Evolutionary conservation across 768 basidiomycete genomes (phyloP), one percentile per base, ranked within the genome.

Genomic region (Serendipita sp.): DNA sequence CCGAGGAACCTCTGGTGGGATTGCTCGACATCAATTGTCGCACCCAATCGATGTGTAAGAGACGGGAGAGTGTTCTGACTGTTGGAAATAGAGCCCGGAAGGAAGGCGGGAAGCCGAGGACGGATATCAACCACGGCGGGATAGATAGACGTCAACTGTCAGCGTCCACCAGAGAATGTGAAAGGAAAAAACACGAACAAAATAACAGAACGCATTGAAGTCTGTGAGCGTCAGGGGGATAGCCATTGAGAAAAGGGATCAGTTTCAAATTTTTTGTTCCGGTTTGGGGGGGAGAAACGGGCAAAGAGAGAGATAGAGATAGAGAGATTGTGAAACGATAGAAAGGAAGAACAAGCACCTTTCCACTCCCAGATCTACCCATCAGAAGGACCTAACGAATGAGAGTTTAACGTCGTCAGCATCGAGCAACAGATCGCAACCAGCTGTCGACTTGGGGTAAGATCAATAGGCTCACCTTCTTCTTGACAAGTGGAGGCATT

Each of bases 1-100:
- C 93, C 94, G 13, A 99, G 84, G 74, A 99, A 98, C 45, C 93
- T 88, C 67, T 98, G 92, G 72, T 97, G 92, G 69, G 94, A 95
- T 73, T 93, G 91, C 73, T 98, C 96, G 67, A 98, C 93, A 73
- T 98, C 95, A 68, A 97, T 96, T 5, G 96, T 99, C n/a, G 95
- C 95, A 32, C 94, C 94, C 35, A 99, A 81, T 16, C 94, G 83
- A 58, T 88, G 80, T 1, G 95, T 97, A 66, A 94, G 80, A 44
- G 89, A 88, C 1, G 96, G 94, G 32, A 92, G 89, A 70, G 95
- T 92, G 73, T 95, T 95, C 47, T 92, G 92, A 73, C 92, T 95
- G 70, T 30, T 11, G 24, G 30, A 30, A 30, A 11, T 15, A 30
- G 53, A 11, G 10, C 13, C 11, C 16, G 11, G n/a, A 45, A 45